phyloP scores from a whole-genome alignment of 2,329 filamentous ascomycete genomes.

The Elsinoe perseae region DNA sequence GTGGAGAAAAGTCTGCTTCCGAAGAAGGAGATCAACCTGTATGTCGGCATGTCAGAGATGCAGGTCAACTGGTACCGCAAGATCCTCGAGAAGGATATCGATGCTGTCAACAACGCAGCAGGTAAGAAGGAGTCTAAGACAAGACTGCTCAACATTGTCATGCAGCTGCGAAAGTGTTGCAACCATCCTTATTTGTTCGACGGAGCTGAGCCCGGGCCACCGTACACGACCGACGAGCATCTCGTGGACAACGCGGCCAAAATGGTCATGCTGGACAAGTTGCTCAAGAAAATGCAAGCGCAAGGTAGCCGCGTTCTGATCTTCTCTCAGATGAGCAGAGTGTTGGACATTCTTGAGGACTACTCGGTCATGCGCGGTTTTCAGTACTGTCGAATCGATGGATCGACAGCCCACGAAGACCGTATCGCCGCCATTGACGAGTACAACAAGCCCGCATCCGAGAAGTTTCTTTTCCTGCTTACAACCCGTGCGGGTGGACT shows the following conservation, averaged over 20 bases:
- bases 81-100: constrained; percentile 97
- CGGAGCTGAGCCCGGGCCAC: constrained; percentile 90
- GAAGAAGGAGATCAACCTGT: constrained; percentile 95
- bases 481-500: constrained; percentile 93
- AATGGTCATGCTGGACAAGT: constrained; percentile 93
- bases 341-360: constrained; percentile 93
- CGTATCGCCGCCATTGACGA: constrained; percentile 96
- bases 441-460: constrained; percentile 91
- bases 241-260: constrained; percentile 89
- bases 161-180: constrained; percentile 98
- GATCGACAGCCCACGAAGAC: constrained; percentile 92
- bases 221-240: constrained; percentile 97
- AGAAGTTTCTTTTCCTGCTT: constrained; percentile 92
- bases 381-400: constrained; percentile 96
- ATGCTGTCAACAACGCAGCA: constrained; percentile 92
- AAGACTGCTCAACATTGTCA: constrained; percentile 92
- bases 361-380: constrained; percentile 95
- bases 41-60: constrained; percentile 98
- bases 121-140: constrained; percentile 98
- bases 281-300: constrained; percentile 71
- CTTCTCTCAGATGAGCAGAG: constrained; percentile 98
- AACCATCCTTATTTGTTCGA: constrained; percentile 98
- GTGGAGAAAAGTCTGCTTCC: constrained; percentile 96
- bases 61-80: constrained; percentile 99
- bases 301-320: constrained; percentile 95